These are phyloP conservation scores for Dissophora ornata DNA, from an alignment of 192 early-diverging fungal species.

Conservation along the genomic window DNA sequence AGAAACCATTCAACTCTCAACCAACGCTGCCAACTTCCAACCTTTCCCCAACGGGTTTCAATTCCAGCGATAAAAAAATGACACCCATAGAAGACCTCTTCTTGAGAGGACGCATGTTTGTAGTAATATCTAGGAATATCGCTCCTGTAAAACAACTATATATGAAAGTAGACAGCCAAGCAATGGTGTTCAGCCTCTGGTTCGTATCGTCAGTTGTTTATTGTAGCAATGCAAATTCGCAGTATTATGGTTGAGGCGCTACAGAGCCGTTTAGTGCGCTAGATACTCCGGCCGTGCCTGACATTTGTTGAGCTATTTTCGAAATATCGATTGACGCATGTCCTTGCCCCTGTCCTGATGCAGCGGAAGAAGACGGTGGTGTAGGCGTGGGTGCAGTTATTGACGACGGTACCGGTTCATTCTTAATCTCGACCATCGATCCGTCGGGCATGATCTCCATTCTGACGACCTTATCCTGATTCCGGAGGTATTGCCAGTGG, in stretches of 20 bases:
- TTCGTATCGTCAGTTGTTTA: too few species aligned
- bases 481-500: slow-evolving; percentile 75
- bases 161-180: too few species aligned
- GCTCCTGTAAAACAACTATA: too few species aligned
- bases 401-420: slow-evolving; percentile 2
- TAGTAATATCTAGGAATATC: too few species aligned
- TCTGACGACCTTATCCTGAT: slow-evolving; percentile 53
- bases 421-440: slow-evolving; percentile 36
- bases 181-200: too few species aligned
- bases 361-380: neutral
- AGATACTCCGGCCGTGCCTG: too few species aligned
- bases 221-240: neutral
- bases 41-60: slow-evolving; percentile 39
- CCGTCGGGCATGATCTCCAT: slow-evolving; percentile 54
- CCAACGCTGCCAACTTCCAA: slow-evolving; percentile 35
- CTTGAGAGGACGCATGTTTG: too few species aligned
- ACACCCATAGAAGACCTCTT: neutral
- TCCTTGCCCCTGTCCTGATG: neutral
- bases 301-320: neutral
- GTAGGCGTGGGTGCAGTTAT: neutral
- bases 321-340: neutral
- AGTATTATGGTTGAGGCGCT: neutral
- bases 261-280: neutral
- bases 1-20: slow-evolving; percentile 45
- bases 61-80: slow-evolving; percentile 28